Base-by-base conservation (phyloP, 345 rosid species). In the Physaria fendleri region DNA sequence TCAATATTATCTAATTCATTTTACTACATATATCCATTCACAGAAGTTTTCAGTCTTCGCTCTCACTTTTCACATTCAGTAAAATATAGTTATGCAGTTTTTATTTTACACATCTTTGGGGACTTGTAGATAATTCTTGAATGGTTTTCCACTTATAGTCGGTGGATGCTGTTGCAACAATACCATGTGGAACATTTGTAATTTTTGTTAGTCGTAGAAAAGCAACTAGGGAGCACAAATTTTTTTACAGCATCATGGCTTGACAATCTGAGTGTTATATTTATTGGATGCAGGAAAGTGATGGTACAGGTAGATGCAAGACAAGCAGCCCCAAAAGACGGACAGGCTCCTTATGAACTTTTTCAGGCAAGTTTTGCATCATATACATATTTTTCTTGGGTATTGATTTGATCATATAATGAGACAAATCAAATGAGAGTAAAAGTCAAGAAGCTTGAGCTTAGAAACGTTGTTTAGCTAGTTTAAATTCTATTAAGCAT, bases 271-370 rank as follows among this genome's bases (percentile, higher is more conserved):
- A 46, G 43, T 70, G 39, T 54, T 30, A 7, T 46, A 35, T 47
- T 42, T 52, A 55, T 54, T 74, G 54, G 64, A 66, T 79, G 71
- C 92, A 93, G 99, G 75, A 83, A 83, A 73, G 81, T 87, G 62
- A 89, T 89, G 94, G 78, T 93, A 37, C 91, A 80, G 20, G 95
- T 93, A 18, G 94, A 93, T 83, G 88, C 99, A 48, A 93, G 85
- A 70, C 97, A 93, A 73, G 99, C 91, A 68, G 62, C 74, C 67
- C 95, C 97, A 44, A 87, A 71, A 76, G 95, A 93, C 25, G 97
- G 95, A 56, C 84, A 77, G 74, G 88, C 99, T 43, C 72, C 76
- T 62, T 84, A 89, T 69, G 97, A 93, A 69, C 97, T 85, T 64
- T 87, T 93, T 75, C 87, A 84, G 82, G 99, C 77, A 81, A 75